A percentile compares a stretch with the other conserved stretches of the same genome.
phyloP scores from a whole-genome alignment of 2,329 filamentous ascomycete species.

The Trichoderma breve region DNA sequence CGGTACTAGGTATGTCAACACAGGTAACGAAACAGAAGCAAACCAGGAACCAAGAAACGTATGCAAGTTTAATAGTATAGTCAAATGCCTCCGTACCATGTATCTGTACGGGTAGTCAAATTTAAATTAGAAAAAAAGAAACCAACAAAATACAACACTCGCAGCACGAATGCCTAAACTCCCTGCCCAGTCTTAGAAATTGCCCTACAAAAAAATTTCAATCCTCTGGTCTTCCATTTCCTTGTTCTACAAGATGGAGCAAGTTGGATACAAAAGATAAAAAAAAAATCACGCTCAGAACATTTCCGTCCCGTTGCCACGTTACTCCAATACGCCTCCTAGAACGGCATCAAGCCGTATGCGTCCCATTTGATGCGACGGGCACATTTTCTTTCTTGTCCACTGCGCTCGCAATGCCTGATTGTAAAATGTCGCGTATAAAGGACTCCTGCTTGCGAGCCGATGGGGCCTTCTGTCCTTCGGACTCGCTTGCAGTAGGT shows the following conservation, averaged over 20 bases:
- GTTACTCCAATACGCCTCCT: constrained; percentile 28
- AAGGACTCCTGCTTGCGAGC: background rate
- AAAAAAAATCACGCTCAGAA: background rate
- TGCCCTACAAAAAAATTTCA: background rate
- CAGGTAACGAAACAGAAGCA: background rate
- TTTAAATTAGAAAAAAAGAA: background rate
- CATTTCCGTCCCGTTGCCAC: constrained; percentile 21
- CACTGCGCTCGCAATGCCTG: constrained; percentile 8
- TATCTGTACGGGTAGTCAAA: background rate
- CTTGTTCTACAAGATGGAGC: constrained; percentile 16
- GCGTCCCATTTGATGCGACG: constrained; percentile 4
- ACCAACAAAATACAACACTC: background rate
- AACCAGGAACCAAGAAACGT: background rate
- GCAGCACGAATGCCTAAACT: background rate
- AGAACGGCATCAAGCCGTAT: constrained; percentile 12
- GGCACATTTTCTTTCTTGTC: background rate
- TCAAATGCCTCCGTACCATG: background rate
- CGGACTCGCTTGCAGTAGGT: background rate
- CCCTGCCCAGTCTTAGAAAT: background rate
- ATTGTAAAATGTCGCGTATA: constrained; percentile 9
- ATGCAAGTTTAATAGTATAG: background rate
- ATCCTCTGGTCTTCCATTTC: background rate
- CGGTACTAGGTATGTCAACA: background rate
- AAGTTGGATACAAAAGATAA: constrained; percentile 23
- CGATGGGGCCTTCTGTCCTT: background rate